Conservation (phyloP, 2,329 filamentous ascomycete genomes). For the Epichloe elymi region DNA sequence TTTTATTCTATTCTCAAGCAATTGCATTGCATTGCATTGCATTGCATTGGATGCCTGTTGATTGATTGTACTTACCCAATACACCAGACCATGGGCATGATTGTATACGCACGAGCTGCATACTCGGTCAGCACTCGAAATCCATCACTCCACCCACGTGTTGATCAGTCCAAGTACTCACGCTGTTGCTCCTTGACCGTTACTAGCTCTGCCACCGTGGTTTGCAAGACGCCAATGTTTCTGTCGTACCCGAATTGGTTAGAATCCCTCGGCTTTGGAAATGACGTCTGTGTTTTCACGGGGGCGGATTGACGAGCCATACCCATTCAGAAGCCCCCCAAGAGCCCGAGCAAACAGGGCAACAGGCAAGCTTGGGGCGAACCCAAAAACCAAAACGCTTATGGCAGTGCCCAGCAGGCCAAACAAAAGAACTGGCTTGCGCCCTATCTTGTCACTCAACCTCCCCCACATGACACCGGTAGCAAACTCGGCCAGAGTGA, state of each 20-base stretch:
- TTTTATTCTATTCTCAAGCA: no score
- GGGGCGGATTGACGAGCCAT: slow-evolving; percentile 21
- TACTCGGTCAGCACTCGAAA: not conserved
- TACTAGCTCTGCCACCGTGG: slow-evolving; percentile 86
- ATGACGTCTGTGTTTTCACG: not conserved
- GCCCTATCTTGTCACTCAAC: slow-evolving; percentile 79
- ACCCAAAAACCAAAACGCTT: slow-evolving; percentile 87
- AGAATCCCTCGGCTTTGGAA: not conserved
- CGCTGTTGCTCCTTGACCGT: slow-evolving; percentile 88
- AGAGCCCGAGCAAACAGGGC: slow-evolving; percentile 80
- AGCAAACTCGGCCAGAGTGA: slow-evolving; percentile 89
- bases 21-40: no score
- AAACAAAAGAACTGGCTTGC: slow-evolving; percentile 81
- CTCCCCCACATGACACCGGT: slow-evolving; percentile 93
- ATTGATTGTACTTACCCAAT: slow-evolving; percentile 49
- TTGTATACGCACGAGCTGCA: slow-evolving; percentile 77
- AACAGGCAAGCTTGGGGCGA: slow-evolving; percentile 67
- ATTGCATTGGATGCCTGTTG: not conserved
- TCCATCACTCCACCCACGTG: not conserved
- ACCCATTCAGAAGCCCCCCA: slow-evolving; percentile 82
- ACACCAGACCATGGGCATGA: slow-evolving; percentile 98
- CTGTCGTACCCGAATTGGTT: slow-evolving; percentile 25
- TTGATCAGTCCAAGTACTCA: slow-evolving; percentile 28
- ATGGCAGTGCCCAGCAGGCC: slow-evolving; percentile 84
- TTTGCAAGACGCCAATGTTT: slow-evolving; percentile 91